Percentiles rank a stretch among this genome's conserved stretches.
phyloP scores from a whole-genome alignment of 768 basidiomycete genomes.

The Boletus patriciae region DNA sequence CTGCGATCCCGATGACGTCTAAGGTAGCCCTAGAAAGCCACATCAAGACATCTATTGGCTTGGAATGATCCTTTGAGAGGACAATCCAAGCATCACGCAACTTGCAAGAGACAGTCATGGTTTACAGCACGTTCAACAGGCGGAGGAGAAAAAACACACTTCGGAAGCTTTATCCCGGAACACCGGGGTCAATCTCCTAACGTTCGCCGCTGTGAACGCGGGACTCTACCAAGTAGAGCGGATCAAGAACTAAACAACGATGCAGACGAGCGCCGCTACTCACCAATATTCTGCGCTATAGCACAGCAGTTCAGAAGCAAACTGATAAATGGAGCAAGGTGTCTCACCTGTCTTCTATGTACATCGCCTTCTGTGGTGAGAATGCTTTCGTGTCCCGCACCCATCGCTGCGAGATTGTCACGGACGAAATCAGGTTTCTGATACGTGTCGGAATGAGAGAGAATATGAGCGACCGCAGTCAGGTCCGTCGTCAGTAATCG shows the following conservation, averaged over 20 bases:
- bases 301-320: constrained; percentile 2
- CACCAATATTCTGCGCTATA: constrained; percentile 52
- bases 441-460: constrained; percentile 54
- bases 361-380: constrained; percentile 55
- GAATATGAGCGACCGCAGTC: constrained; percentile 55
- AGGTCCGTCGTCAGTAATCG: constrained; percentile 62
- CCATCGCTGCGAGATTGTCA: constrained; percentile 52
- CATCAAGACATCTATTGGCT: constrained; percentile 54
- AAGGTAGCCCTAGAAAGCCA: constrained; percentile 71
- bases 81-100: constrained; percentile 46
- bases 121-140: not conserved
- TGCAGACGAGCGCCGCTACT: constrained; percentile 21
- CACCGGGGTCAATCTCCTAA: constrained; percentile 52
- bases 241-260: not conserved
- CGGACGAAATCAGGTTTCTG: constrained; percentile 62
- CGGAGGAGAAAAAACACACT: constrained; percentile 32
- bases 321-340: not conserved
- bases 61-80: constrained; percentile 21
- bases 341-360: constrained; percentile 51
- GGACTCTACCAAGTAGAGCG: constrained; percentile 37
- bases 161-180: constrained; percentile 59
- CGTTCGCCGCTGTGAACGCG: constrained; percentile 50
- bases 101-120: constrained; percentile 27
- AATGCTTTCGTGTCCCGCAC: constrained; percentile 48
- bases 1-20: constrained; percentile 76